phyloP scores from a whole-genome alignment of 306 rosid species.

The Malus sylvestris region DNA sequence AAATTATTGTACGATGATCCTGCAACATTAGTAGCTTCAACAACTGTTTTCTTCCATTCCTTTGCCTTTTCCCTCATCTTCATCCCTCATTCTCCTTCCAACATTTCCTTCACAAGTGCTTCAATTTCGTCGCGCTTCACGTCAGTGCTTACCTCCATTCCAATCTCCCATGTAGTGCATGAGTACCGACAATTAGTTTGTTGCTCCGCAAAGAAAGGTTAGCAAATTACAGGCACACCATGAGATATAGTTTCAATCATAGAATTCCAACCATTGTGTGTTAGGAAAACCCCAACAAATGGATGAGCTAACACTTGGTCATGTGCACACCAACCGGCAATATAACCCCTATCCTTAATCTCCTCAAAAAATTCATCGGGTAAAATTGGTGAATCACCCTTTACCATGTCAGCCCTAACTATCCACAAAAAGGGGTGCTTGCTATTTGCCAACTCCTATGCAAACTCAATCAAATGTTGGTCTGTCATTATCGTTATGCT shows the following conservation, averaged over 20 bases:
- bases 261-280: slow-evolving; percentile 64
- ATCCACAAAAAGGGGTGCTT: slow-evolving; percentile 19
- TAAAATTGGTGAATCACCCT: slow-evolving; percentile 21
- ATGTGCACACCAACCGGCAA: slow-evolving; percentile 42
- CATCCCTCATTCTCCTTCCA: slow-evolving; percentile 24
- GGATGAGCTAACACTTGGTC: slow-evolving; percentile 37
- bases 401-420: slow-evolving; percentile 35
- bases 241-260: slow-evolving; percentile 22
- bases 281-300: slow-evolving; percentile 33
- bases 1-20: slow-evolving; percentile 33
- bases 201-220: slow-evolving; percentile 57
- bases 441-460: too few species aligned
- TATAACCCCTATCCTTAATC: slow-evolving; percentile 29
- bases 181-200: slow-evolving; percentile 39
- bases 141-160: slow-evolving; percentile 30
- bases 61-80: slow-evolving; percentile 13
- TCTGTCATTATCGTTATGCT: too few species aligned
- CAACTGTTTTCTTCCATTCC: slow-evolving; percentile 36
- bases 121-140: slow-evolving; percentile 26
- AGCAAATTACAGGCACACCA: slow-evolving; percentile 40
- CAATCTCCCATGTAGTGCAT: slow-evolving; percentile 31
- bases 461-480: too few species aligned
- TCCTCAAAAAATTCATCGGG: slow-evolving; percentile 24
- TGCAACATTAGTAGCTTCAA: slow-evolving; percentile 22
- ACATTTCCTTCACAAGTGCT: slow-evolving; percentile 22